phyloP scores from a whole-genome alignment of 2,329 filamentous ascomycete species.

The Botrytis paeoniae region DNA sequence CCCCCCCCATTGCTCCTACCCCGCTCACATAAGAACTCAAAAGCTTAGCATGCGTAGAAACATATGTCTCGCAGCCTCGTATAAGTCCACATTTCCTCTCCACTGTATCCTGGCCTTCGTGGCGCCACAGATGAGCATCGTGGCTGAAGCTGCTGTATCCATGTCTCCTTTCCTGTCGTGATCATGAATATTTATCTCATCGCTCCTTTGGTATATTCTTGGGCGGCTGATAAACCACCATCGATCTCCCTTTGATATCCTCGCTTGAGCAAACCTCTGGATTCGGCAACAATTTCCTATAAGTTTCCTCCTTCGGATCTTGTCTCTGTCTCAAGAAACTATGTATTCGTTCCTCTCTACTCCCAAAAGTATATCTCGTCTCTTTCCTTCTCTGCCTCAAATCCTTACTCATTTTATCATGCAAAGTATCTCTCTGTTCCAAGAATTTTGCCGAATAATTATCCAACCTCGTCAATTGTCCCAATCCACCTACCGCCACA shows the following conservation, averaged over 20 bases:
- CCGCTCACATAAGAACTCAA: neutral
- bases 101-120: neutral
- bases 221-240: slow-evolving; percentile 23
- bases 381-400: slow-evolving; percentile 53
- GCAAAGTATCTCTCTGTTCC: slow-evolving; percentile 62
- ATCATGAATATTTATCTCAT: slow-evolving; percentile 3
- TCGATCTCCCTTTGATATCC: slow-evolving; percentile 33
- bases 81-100: slow-evolving; percentile 7
- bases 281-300: slow-evolving; percentile 45
- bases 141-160: neutral
- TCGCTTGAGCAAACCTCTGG: slow-evolving; percentile 47
- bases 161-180: neutral
- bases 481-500: slow-evolving; percentile 65
- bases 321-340: slow-evolving; percentile 70
- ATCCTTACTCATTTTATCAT: slow-evolving; percentile 63
- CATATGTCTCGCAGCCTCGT: neutral
- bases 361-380: slow-evolving; percentile 49
- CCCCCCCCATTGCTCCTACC: no score
- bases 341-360: slow-evolving; percentile 66
- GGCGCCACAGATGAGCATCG: neutral
- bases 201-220: slow-evolving; percentile 15
- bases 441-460: slow-evolving; percentile 60
- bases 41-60: neutral
- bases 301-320: slow-evolving; percentile 43
- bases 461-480: slow-evolving; percentile 69